Evolutionary conservation across 352 stramenopile species (phyloP).

Genomic region (Pythium chondricola): DNA sequence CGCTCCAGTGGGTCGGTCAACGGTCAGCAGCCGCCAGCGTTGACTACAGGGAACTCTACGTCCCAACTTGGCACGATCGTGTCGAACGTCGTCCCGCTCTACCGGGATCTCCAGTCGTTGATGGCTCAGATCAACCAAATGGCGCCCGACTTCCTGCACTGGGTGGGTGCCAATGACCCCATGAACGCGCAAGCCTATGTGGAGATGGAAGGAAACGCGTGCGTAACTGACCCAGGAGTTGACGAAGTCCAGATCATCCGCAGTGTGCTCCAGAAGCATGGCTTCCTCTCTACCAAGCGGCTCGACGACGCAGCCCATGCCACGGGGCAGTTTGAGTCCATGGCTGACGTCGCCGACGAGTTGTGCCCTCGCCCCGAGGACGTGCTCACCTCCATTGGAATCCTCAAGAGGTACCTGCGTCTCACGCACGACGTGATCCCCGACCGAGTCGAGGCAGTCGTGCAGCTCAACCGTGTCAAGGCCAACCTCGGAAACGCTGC

Average conservation of each 20-base stretch:
- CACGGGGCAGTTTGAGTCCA: conserved; percentile 37
- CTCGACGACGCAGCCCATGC: conserved; percentile 50
- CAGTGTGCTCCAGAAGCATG: conserved; percentile 76
- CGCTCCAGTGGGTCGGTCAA: not conserved
- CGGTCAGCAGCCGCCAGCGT: not conserved
- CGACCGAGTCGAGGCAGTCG: conserved; percentile 51
- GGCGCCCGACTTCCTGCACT: conserved; percentile 68
- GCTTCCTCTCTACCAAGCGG: conserved; percentile 56
- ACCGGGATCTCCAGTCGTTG: conserved; percentile 53
- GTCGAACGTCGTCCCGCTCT: conserved; percentile 29
- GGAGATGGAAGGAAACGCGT: conserved; percentile 71
- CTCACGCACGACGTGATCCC: conserved; percentile 42
- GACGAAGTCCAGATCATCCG: conserved; percentile 82
- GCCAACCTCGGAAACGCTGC: conserved; percentile 27
- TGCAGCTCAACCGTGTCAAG: conserved; percentile 73
- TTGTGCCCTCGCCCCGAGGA: conserved; percentile 41
- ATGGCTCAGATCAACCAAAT: conserved; percentile 50
- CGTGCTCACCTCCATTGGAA: conserved; percentile 49
- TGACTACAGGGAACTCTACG: conserved; percentile 5
- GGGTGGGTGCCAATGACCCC: conserved; percentile 53
- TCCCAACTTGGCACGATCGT: conserved; percentile 21
- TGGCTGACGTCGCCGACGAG: conserved; percentile 49
- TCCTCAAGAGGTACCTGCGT: conserved; percentile 74
- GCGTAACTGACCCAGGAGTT: conserved; percentile 68
- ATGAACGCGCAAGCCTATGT: conserved; percentile 55